Base-by-base conservation (phyloP, 2,329 filamentous ascomycete species). In the Aspergillus hiratsukae region DNA sequence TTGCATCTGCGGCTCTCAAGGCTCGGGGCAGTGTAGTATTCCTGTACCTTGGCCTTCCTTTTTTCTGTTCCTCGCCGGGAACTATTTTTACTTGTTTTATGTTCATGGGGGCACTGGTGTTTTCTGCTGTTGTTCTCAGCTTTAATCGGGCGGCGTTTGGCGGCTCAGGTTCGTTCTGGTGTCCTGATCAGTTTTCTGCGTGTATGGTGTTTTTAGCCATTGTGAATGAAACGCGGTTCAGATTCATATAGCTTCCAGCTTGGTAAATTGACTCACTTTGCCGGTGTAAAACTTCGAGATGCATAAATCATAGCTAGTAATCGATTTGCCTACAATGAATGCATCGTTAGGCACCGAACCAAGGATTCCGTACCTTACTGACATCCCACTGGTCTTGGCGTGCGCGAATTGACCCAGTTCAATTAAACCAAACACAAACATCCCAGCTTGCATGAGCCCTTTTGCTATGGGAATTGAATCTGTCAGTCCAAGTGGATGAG, bases 401-500 rank as follows among this genome's bases (percentile, higher is more conserved):
- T 21, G 59, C 57, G 49, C 23, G 23, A 28, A 25, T 51, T 57
- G 54, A 55, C 58, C 64, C 58, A 59, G 40, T 23, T 52, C 66
- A 68, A 67, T 66, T 67, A 51, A 45, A 55, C 53, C 64, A 67
- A 67, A 66, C 66, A 62, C 57, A 53, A 60, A 61, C 48, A 60
- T 53, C 53, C 54, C 40, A 49, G 55, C 58, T 49, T 56, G 25
- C 51, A 43, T 58, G 53, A 51, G 49, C 51, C 58, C 49, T 50
- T 53, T 49, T 31, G n/a, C 48, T 40, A 48, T 29, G 37, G 4
- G 8, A 19, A 45, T 53, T 25, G 27, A 55, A 27, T 17, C n/a
- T 40, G 43, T 7, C 35, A 14, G 28, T 11, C 35, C n/a, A 31
- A 31, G 29, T 40, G 29, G 9, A 21, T 55, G 41, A 55, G 48